Evolutionary conservation across 1,284 basidiomycete species (phyloP), one percentile per base, ranked within the genome.

Genomic region (Entoloma clypeatum): DNA sequence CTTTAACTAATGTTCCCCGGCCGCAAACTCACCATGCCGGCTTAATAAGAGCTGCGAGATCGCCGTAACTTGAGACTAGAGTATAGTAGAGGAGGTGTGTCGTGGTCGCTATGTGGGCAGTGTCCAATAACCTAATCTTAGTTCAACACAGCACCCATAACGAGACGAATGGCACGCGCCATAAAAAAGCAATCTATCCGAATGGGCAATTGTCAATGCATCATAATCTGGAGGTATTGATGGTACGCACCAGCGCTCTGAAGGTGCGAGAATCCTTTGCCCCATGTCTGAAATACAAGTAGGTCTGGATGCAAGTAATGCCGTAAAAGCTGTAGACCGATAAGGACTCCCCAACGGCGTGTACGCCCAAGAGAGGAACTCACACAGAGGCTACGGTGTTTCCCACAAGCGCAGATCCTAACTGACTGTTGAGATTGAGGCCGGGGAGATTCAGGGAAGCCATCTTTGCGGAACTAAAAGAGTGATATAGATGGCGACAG

Each of bases 81-180:
- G 63, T 65, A 43, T 53, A 55, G 41, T 66, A 64, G 3, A 63
- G 36, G 6, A 54, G 60, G 40, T 65, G 63, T 1, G 56, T 53
- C 7, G 59, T 46, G 32, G 64, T 48, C 1, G 54, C 57, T 21
- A 65, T 48, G 32, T 65, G 63, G 13, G 60, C 13, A 2, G 58
- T 55, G 42, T 65, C 63, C 10, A 63, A 45, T 2, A 58, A 10
- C 62, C 63, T 53, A n/a, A n/a, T n/a, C n/a, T n/a, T n/a, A n/a
- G n/a, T n/a, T n/a, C n/a, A n/a, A n/a, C n/a, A n/a, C n/a, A n/a
- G n/a, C n/a, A n/a, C n/a, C n/a, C n/a, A n/a, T n/a, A n/a, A n/a
- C n/a, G n/a, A n/a, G n/a, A n/a, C n/a, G n/a, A n/a, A n/a, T n/a
- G n/a, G n/a, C n/a, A n/a, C 42, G 19, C 29, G 57, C 58, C 60